Base-by-base conservation (phyloP, 106 monocot species). In the Platanthera zijinensis region DNA sequence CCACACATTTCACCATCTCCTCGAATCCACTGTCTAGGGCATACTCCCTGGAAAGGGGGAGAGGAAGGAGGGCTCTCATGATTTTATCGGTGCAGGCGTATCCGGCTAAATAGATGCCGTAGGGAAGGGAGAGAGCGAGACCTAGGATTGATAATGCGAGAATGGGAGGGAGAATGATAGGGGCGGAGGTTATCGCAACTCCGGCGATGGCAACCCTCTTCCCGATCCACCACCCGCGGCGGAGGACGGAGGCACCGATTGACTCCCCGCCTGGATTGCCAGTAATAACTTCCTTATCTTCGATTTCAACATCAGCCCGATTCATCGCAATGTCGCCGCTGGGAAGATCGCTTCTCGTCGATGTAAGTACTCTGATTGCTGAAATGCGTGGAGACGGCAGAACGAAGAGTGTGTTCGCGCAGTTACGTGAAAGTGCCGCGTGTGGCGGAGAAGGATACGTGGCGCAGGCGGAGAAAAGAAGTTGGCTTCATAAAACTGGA, bases 181-280 rank as follows among this genome's bases (percentile, higher is more conserved):
- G 84, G 12, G 86, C 84, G 3, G 81, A 78, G 15, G 79, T 83
- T 71, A 92, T 73, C 5, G 81, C 87, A 2, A 75, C 89, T 8
- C 85, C 83, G 39, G 82, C 81, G n/a, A 92, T 76, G 2, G 85
- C 83, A 19, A 80, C 76, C 69, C 59, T 87, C 85, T 87, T 89
- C 48, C 84, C 86, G 8, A 86, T 10, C 52, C 59, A 50, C 84
- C 78, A 76, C 57, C 84, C 84, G 0, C 77, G 13, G 19, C 88
- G 46, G 48, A 80, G 51, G 10, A 74, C 15, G 48, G 48, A 47
- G 11, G 17, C 45, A n/a, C 61, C 61, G 61, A 5, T 17, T 11
- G 61, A 11, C 7, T 14, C 5, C 45, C n/a, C 15, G 70, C 8
- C 45, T 15, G 48, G 7, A 17, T 71, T 48, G 7, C n/a, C 70